Evolutionary conservation across 768 basidiomycete genomes (phyloP).

Genomic region (Xerocomellus intermedius): DNA sequence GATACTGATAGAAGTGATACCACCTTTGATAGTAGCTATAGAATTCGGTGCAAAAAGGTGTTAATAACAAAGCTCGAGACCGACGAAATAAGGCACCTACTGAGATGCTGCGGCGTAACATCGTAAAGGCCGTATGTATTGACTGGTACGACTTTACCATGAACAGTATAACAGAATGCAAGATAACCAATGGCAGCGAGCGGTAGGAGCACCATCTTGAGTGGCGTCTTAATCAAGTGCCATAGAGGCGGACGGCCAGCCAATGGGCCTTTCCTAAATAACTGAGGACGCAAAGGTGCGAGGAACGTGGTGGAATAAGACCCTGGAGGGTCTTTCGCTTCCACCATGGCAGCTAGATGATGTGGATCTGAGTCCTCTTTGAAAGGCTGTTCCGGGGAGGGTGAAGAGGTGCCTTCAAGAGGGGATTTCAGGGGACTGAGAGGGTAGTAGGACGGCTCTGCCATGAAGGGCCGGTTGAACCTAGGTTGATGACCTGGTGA

Average conservation of each 20-base stretch:
- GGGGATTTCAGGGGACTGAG: slow-evolving; percentile 10
- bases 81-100: slow-evolving; percentile 5
- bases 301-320: slow-evolving; percentile 5
- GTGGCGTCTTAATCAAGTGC: slow-evolving; percentile 2
- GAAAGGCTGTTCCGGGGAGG: background rate
- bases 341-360: background rate
- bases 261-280: background rate
- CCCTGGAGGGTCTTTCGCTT: background rate
- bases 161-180: slow-evolving; percentile 29
- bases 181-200: slow-evolving; percentile 29
- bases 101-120: slow-evolving; percentile 19
- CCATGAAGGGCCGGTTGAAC: slow-evolving; percentile 8
- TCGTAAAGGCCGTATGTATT: slow-evolving; percentile 22
- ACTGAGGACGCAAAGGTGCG: slow-evolving; percentile 5
- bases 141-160: slow-evolving; percentile 23
- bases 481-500: background rate
- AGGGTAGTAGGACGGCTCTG: slow-evolving; percentile 20
- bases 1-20: slow-evolving; percentile 28
- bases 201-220: slow-evolving; percentile 23
- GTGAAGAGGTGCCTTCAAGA: background rate
- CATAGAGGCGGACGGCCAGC: background rate
- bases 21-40: slow-evolving; percentile 28
- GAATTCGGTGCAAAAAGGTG: background rate
- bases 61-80: background rate
- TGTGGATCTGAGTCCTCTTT: background rate